Base-by-base conservation (phyloP, 129 eudicot species). In the Chrysanthemum lavandulifolium region DNA sequence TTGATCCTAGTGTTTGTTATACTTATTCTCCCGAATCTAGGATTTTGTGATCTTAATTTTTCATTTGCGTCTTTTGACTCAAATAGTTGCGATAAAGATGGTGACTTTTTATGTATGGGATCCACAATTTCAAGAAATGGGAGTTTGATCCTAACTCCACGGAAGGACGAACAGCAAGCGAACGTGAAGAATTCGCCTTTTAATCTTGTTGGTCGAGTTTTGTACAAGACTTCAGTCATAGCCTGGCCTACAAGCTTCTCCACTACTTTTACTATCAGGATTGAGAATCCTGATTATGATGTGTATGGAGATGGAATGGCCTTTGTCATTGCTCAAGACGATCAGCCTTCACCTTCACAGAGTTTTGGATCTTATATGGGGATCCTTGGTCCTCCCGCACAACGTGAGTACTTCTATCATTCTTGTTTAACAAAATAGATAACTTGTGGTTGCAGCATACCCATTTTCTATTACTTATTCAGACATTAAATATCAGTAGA, bases 221-320 rank as follows among this genome's bases (percentile, higher is more conserved):
- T 89, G 60, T 86, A 79, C 73, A 66, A 80, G 18, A 74, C 76
- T 31, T 87, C 96, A 4, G 72, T 86, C 4, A 58, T 65, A 54
- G 81, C 78, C 10, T 89, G 96, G 96, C 96, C 96, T 1, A 81
- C 85, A 18, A 74, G 82, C 53, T 86, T 89, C 63, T 66, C 86
- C 53, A 89, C 91, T 51, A 86, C 77, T 29, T 89, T 89, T 61
- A 80, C 86, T 1, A 43, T 86, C 5, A 75, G 73, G 74, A 77
- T 89, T 48, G 58, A 67, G 16, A 75, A 74, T 23, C 75, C 86
- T 1, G 62, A 74, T 55, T 72, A 78, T 21, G 1, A 68, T 2
- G 64, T 74, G 15, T 71, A 67, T 43, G 91, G 96, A 3, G 96
- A 89, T 60, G 96, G 96, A 72, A 86, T 89, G 87, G 85, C 91